Evolutionary conservation across 2,329 filamentous ascomycete genomes (phyloP).

Genomic region (Chalara sp.): DNA sequence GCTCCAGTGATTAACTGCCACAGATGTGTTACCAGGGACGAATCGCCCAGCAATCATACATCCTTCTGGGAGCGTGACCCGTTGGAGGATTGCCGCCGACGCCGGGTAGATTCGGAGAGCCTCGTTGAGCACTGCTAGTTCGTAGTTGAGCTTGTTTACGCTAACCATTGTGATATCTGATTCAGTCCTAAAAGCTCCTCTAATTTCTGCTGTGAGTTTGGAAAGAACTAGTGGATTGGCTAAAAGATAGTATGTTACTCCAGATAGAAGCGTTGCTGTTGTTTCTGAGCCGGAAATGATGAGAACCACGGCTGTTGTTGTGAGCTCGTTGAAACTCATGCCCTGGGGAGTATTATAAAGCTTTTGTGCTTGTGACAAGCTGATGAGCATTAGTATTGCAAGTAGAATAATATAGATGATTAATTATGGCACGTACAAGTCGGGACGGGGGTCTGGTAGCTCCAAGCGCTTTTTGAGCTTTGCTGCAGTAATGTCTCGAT

Average conservation of each 20-base stretch:
- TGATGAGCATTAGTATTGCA: too few species aligned
- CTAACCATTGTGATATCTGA: conserved; percentile 9
- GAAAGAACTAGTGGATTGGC: conserved; percentile 22
- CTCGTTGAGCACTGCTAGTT: conserved; percentile 32
- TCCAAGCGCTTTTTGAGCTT: conserved; percentile 11
- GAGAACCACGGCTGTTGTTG: conserved; percentile 12
- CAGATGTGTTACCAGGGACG: conserved; percentile 11
- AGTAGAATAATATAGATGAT: too few species aligned
- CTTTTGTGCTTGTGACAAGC: too few species aligned
- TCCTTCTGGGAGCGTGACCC: conserved; percentile 10
- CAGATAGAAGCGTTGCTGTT: conserved; percentile 33
- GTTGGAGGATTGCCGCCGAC: conserved; percentile 9
- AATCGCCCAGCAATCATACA: conserved; percentile 5
- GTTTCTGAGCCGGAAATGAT: conserved; percentile 33
- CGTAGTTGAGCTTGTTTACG: conserved; percentile 20
- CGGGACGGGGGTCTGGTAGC: conserved; percentile 24
- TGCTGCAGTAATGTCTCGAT: conserved; percentile 14
- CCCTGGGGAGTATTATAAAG: conserved; percentile 12
- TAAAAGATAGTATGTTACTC: conserved; percentile 23
- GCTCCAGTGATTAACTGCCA: conserved; percentile 22
- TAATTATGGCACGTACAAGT: conserved; percentile 20
- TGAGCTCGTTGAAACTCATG: conserved; percentile 9
- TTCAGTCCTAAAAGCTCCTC: conserved; percentile 29
- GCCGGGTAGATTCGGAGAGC: conserved; percentile 31
- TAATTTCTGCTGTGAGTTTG: conserved; percentile 35